Evolutionary conservation across 192 early-diverging fungal species (phyloP).

Genomic region (Backusella liffmaniae): DNA sequence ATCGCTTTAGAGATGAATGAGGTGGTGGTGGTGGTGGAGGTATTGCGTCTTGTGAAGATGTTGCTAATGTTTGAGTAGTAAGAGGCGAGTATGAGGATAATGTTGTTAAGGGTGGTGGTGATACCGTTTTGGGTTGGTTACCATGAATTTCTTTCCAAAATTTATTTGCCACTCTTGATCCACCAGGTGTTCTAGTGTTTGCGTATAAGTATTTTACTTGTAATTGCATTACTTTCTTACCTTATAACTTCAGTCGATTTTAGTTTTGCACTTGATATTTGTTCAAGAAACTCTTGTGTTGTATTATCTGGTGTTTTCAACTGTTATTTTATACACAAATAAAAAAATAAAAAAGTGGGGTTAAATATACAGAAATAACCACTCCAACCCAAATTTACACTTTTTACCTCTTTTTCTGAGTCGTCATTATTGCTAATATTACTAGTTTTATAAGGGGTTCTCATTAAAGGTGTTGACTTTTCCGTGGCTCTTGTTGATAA

Average conservation of each 20-base stretch:
- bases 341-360: no score
- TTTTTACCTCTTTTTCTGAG: neutral
- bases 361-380: no score
- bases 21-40: neutral
- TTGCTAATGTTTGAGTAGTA: neutral
- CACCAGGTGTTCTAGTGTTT: slow-evolving; percentile 10
- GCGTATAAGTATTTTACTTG: neutral
- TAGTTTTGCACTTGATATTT: slow-evolving; percentile 13
- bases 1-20: neutral
- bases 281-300: neutral
- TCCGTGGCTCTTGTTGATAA: neutral
- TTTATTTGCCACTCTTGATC: neutral
- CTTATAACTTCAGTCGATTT: slow-evolving; percentile 9
- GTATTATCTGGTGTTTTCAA: neutral
- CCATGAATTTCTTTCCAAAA: slow-evolving; percentile 22
- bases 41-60: neutral
- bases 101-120: neutral
- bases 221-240: neutral
- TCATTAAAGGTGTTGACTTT: neutral
- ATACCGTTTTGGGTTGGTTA: neutral
- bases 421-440: neutral
- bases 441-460: neutral
- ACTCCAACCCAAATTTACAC: no score
- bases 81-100: neutral
- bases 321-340: neutral